Percentiles rank a stretch among this genome's conserved stretches.
These are phyloP conservation scores for Hirsutella rhossiliensis DNA, from an alignment of 2,329 filamentous ascomycete genomes.

Conservation along the genomic window DNA sequence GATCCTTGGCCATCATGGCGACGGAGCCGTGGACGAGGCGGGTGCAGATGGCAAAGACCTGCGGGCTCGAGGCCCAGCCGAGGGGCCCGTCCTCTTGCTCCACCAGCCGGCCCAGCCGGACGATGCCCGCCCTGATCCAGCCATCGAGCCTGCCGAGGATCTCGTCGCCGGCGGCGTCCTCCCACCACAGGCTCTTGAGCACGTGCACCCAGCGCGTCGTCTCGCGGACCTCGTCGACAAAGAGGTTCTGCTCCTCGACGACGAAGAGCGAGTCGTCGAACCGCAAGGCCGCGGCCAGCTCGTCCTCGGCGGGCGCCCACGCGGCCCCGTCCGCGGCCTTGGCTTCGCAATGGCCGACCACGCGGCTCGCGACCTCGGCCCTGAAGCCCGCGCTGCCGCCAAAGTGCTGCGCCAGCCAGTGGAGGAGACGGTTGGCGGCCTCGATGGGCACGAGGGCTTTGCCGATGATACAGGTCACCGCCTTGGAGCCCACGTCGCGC, in stretches of 20 bases:
- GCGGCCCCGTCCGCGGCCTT: conserved; percentile 3
- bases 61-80: conserved; percentile 59
- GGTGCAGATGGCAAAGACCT: conserved; percentile 51
- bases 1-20: conserved; percentile 15
- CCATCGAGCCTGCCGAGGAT: conserved; percentile 15
- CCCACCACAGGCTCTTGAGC: conserved; percentile 20
- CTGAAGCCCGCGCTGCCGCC: conserved; percentile 23
- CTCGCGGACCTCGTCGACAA: conserved; percentile 71
- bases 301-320: conserved; percentile 18
- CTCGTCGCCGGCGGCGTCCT: conserved; percentile 7
- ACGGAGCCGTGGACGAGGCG: conserved; percentile 29
- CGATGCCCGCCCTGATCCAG: conserved; percentile 42
- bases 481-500: conserved; percentile 48
- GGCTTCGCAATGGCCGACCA: conserved; percentile 17
- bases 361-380: conserved; percentile 26
- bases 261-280: conserved; percentile 65
- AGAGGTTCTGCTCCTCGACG: conserved; percentile 91
- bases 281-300: conserved; percentile 33
- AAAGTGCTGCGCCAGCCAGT: conserved; percentile 27
- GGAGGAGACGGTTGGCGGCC: conserved; percentile 31
- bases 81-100: conserved; percentile 48
- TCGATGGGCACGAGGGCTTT: conserved; percentile 32
- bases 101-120: conserved; percentile 22
- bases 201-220: conserved; percentile 52
- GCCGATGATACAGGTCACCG: conserved; percentile 34